These are phyloP conservation scores for Annulohypoxylon moriforme DNA, from an alignment of 495 filamentous ascomycete species.

Conservation along the genomic window DNA sequence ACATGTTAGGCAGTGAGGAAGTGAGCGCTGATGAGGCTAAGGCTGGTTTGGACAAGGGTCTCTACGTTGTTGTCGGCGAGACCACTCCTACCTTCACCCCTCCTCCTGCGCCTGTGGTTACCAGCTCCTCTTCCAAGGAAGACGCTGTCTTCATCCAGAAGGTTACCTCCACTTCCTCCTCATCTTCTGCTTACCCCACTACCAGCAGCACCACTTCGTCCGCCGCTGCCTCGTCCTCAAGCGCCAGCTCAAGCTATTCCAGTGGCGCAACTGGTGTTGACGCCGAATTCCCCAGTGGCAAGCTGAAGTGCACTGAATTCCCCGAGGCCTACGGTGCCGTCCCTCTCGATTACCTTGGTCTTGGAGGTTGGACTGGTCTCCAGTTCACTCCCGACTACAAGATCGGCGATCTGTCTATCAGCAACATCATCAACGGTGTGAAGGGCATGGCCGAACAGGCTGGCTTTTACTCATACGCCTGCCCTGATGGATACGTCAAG, in stretches of 20 bases:
- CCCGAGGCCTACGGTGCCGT: constrained; percentile 88
- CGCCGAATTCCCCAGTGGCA: constrained; percentile 79
- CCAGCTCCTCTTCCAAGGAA: constrained; percentile 46
- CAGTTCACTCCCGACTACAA: constrained; percentile 63
- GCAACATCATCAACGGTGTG: constrained; percentile 72
- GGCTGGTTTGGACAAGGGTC: constrained; percentile 68
- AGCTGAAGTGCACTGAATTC: constrained; percentile 76
- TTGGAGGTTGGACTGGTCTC: constrained; percentile 85
- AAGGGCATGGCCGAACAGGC: constrained; percentile 67
- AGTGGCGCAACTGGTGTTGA: constrained; percentile 67
- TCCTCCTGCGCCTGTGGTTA: constrained; percentile 48
- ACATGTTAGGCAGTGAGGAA: constrained; percentile 66
- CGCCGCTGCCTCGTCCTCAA: constrained; percentile 30
- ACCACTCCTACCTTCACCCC: constrained; percentile 57
- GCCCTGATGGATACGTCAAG: constrained; percentile 92
- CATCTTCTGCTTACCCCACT: constrained; percentile 25
- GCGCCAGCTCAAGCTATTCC: constrained; percentile 25
- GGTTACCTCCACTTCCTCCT: constrained; percentile 41
- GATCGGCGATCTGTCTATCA: constrained; percentile 50
- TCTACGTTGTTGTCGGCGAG: constrained; percentile 62
- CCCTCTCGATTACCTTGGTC: constrained; percentile 70
- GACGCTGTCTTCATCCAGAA: constrained; percentile 48
- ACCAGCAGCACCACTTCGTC: constrained; percentile 40
- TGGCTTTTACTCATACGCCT: constrained; percentile 93
- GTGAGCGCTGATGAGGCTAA: constrained; percentile 68